phyloP scores from a whole-genome alignment of 371 early-diverging fungal species.

The Mortierella sp. region DNA sequence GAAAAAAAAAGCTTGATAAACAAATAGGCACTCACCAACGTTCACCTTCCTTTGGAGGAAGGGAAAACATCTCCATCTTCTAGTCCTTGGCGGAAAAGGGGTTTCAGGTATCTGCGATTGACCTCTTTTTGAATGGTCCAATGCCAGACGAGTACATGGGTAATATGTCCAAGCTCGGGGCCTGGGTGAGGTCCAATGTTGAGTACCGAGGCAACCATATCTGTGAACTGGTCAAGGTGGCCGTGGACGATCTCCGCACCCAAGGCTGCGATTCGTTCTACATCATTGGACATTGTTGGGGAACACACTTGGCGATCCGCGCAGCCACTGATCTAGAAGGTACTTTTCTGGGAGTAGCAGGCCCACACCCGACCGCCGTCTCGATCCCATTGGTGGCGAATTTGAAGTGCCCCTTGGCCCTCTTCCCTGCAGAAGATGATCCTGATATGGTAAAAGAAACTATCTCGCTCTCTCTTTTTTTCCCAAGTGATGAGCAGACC shows the following conservation, averaged over 20 bases:
- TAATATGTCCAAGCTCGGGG: slow-evolving; percentile 18
- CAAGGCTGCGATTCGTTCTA: slow-evolving; percentile 16
- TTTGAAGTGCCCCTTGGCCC: slow-evolving; percentile 19
- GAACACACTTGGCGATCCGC: slow-evolving; percentile 15
- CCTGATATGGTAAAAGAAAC: slow-evolving; percentile 20
- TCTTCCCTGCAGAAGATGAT: slow-evolving; percentile 27
- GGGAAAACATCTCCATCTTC: too few relatives aligned
- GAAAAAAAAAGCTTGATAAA: too few relatives aligned
- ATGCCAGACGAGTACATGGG: slow-evolving; percentile 33
- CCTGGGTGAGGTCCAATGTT: slow-evolving; percentile 28
- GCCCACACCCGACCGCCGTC: slow-evolving; percentile 25
- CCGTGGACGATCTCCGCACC: slow-evolving; percentile 16
- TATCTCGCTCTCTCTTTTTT: too few relatives aligned
- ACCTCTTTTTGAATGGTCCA: slow-evolving; percentile 24
- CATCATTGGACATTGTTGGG: slow-evolving; percentile 44
- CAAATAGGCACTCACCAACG: too few relatives aligned
- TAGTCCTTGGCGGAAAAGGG: slow-evolving; percentile 26
- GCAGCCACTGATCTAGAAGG: slow-evolving; percentile 22
- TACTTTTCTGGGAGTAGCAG: slow-evolving; percentile 18
- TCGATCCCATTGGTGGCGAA: slow-evolving; percentile 6
- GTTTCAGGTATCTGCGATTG: slow-evolving; percentile 29
- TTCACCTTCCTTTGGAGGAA: not conserved
- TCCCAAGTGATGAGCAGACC: not conserved
- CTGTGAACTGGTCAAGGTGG: slow-evolving; percentile 21
- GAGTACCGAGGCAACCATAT: slow-evolving; percentile 25